Evolutionary conservation across 352 stramenopile genomes (phyloP).

Genomic region (Phytophthora crassamura): DNA sequence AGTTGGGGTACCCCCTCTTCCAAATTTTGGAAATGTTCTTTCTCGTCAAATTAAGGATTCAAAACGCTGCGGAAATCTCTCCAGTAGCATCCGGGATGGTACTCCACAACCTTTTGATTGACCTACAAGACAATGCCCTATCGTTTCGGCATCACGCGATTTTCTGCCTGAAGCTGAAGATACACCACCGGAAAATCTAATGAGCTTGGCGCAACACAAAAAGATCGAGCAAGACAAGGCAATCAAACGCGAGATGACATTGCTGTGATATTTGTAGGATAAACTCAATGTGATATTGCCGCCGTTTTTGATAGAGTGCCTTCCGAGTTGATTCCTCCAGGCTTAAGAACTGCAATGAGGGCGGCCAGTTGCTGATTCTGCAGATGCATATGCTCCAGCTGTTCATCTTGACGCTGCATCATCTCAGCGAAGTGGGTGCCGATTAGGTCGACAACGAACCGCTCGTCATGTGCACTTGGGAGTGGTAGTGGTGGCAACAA

Average conservation of each 20-base stretch:
- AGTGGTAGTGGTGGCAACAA: background rate
- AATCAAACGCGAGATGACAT: conserved; percentile 19
- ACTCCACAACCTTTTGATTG: conserved; percentile 15
- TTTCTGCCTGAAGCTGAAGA: background rate
- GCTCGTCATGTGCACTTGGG: too few species aligned
- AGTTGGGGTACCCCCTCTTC: too few species aligned
- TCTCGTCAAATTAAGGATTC: too few species aligned
- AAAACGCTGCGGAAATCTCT: too few species aligned
- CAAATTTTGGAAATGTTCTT: too few species aligned
- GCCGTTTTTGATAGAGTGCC: background rate
- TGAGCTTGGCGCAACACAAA: background rate
- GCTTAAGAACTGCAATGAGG: conserved; percentile 3
- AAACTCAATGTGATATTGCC: conserved; percentile 1
- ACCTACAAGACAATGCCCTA: conserved; percentile 13
- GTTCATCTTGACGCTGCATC: conserved; percentile 12
- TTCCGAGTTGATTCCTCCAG: background rate
- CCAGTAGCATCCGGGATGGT: conserved; percentile 16
- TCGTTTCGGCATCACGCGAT: background rate
- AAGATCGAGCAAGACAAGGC: background rate
- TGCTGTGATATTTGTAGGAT: conserved; percentile 7
- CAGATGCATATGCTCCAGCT: conserved; percentile 6
- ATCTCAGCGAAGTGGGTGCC: conserved; percentile 5
- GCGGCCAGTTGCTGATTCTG: conserved; percentile 8
- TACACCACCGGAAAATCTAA: background rate
- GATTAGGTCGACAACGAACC: background rate